These are phyloP conservation scores for Penicillium sclerotiorum DNA, from an alignment of 2,329 filamentous ascomycete genomes.

Conservation along the genomic window DNA sequence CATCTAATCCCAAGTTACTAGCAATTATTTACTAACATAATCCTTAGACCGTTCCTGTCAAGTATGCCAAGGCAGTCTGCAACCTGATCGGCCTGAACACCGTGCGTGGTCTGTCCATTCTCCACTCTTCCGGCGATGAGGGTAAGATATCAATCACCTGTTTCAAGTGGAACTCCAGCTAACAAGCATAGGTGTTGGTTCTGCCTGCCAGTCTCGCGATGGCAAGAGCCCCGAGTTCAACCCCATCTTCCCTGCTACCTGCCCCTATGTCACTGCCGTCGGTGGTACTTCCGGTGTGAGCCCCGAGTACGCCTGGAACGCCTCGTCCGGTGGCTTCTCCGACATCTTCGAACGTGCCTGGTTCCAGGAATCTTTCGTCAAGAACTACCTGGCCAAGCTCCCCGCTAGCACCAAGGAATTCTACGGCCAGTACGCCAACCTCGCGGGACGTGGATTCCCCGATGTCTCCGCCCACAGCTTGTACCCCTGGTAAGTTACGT, in stretches of 20 bases:
- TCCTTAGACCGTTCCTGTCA: conserved; percentile 57
- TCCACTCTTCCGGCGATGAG: conserved; percentile 63
- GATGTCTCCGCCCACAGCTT: conserved; percentile 63
- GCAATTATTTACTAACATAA: not conserved
- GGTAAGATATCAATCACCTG: conserved; percentile 16
- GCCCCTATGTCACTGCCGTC: conserved; percentile 69
- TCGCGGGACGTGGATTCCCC: conserved; percentile 56
- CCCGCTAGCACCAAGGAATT: conserved; percentile 38
- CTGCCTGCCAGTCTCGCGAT: conserved; percentile 61
- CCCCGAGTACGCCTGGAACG: conserved; percentile 53
- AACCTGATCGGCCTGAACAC: conserved; percentile 66
- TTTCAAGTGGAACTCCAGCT: not conserved
- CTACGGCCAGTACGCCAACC: conserved; percentile 51
- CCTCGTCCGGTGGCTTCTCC: conserved; percentile 53
- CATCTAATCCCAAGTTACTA: not conserved
- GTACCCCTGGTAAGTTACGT: conserved; percentile 40
- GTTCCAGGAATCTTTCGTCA: conserved; percentile 52
- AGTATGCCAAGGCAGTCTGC: conserved; percentile 65
- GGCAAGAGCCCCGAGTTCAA: conserved; percentile 60
- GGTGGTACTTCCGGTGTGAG: conserved; percentile 59
- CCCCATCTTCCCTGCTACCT: conserved; percentile 66
- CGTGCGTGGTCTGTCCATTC: conserved; percentile 66
- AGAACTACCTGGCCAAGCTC: conserved; percentile 49
- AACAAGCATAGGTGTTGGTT: conserved; percentile 52
- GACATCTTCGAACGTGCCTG: conserved; percentile 52